Evolutionary conservation across 257 asterid genomes (phyloP), one percentile per base, ranked within the genome.

Genomic region (Fraxinus excelsior): DNA sequence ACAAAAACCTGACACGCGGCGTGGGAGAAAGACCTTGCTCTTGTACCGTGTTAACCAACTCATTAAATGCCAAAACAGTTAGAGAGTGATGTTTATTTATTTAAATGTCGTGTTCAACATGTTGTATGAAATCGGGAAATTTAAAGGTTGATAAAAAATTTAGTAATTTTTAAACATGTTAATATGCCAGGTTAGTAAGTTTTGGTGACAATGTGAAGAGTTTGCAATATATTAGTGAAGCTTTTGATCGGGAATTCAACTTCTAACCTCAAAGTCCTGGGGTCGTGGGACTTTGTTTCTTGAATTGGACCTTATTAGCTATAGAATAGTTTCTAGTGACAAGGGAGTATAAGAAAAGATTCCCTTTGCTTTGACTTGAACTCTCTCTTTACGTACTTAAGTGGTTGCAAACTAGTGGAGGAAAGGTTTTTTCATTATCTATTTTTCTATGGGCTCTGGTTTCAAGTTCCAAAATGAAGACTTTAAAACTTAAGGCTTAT

Each of bases 351-450:
- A n/a, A 44, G 7, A 58, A 68, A 66, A 75, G 64, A 53, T 19
- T 1, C 64, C 26, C 26, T 11, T 18, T 19, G 23, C 23, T 53
- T n/a, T n/a, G 64, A 6, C 64, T 19, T 19, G 62, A 26, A 53
- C 42, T 40, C 14, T 28, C 29, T 25, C 35, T 81, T 42, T 67
- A 62, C 75, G 58, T 72, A 67, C 12, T 35, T 44, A 70, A 72
- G 74, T 65, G 74, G 70, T 42, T 1, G 66, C 56, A 56, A 58
- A 40, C 58, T 34, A 40, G 25, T 35, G 32, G 75, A 75, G 74
- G 32, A 73, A 40, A 71, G 26, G 71, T 46, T 83, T 42, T 42
- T 42, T 11, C 16, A 11, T 11, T 0, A 11, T 42, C 16, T 42
- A 10, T 10, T 42, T n/a, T 66, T 71, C 69, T 38, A 25, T 35